A percentile compares a stretch with the other conserved stretches of the same genome.
These are phyloP conservation scores for Vigna trinervia DNA, from an alignment of 306 rosid genomes.

Conservation along the genomic window DNA sequence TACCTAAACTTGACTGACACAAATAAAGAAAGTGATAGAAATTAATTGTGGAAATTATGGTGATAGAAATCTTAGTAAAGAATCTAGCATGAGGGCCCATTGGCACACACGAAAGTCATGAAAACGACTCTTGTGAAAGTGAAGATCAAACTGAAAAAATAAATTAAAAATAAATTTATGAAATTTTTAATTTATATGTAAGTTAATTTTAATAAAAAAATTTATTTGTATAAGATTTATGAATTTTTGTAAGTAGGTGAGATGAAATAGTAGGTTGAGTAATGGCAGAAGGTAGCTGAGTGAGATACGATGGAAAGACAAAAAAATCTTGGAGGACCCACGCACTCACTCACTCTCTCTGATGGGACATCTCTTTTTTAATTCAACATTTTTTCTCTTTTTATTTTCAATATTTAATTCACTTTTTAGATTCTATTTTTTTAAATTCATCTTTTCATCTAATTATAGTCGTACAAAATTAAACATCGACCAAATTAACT, in stretches of 20 bases:
- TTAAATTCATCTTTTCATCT: too few relatives aligned
- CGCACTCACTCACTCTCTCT: background rate
- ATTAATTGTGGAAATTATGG: background rate
- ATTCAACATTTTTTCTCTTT: too few relatives aligned
- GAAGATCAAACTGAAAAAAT: background rate
- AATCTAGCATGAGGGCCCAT: constrained; percentile 34
- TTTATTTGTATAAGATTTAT: too few relatives aligned
- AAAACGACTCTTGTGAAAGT: constrained; percentile 25
- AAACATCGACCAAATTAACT: too few relatives aligned
- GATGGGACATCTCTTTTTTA: background rate
- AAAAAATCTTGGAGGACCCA: background rate
- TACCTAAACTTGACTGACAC: too few relatives aligned
- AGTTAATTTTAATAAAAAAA: too few relatives aligned
- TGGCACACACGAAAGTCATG: constrained; percentile 17
- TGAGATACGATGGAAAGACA: background rate
- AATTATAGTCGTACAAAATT: too few relatives aligned
- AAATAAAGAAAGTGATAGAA: background rate
- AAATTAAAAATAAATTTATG: too few relatives aligned
- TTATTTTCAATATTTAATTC: too few relatives aligned
- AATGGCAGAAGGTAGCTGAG: background rate
- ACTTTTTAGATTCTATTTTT: too few relatives aligned
- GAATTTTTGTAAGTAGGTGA: background rate
- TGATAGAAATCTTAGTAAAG: background rate
- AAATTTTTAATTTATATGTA: too few relatives aligned
- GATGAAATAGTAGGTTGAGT: too few relatives aligned